Percentiles rank a stretch among this genome's conserved stretches.
Evolutionary conservation across 2,329 filamentous ascomycete genomes (phyloP).

Genomic region (Colletotrichum karsti): DNA sequence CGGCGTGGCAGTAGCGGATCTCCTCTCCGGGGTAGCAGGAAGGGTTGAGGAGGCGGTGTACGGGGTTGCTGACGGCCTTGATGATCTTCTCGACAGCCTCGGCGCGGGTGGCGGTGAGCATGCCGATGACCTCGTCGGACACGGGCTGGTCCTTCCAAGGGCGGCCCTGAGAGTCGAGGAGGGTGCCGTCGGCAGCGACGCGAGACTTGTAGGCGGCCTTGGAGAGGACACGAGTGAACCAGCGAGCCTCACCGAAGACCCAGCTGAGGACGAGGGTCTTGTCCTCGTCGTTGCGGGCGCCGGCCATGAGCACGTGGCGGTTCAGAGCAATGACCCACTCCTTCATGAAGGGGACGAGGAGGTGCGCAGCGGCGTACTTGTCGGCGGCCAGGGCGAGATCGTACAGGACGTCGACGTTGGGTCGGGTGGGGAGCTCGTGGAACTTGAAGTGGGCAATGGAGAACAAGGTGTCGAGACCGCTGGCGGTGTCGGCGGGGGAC

Average conservation of each 20-base stretch:
- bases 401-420: conserved; percentile 23
- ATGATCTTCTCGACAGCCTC: conserved; percentile 26
- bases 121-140: conserved; percentile 20
- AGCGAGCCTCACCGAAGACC: conserved; percentile 25
- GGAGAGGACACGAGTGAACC: conserved; percentile 24
- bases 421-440: conserved; percentile 23
- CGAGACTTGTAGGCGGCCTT: conserved; percentile 26
- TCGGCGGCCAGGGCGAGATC: conserved; percentile 22
- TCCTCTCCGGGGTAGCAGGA: conserved; percentile 24
- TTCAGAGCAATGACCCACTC: conserved; percentile 27
- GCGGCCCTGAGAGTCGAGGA: conserved; percentile 19
- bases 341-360: conserved; percentile 27
- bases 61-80: conserved; percentile 29
- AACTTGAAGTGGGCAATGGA: conserved; percentile 28
- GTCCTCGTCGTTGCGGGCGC: conserved; percentile 28
- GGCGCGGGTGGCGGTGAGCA: conserved; percentile 17
- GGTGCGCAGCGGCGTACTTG: conserved; percentile 25
- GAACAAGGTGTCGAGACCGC: conserved; percentile 20
- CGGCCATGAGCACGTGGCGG: conserved; percentile 26
- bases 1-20: conserved; percentile 24
- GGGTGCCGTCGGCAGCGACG: conserved; percentile 13
- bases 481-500: conserved; percentile 16
- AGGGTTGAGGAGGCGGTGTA: conserved; percentile 27
- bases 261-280: conserved; percentile 27
- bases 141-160: conserved; percentile 23